Conservation (phyloP, 2,329 filamentous ascomycete genomes). For the Elsinoe necatrix region DNA sequence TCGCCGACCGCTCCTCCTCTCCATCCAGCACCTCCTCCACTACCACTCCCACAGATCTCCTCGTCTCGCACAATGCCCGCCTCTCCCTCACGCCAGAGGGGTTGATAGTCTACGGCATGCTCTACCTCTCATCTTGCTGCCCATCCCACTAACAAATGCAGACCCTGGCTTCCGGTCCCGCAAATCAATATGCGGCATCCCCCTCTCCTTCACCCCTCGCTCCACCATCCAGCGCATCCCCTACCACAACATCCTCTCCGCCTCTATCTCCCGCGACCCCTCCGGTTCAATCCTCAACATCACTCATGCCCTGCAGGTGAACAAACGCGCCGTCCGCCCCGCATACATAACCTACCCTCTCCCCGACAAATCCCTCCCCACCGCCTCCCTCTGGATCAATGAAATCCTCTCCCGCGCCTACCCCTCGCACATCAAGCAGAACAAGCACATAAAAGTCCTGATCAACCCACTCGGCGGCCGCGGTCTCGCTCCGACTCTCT, state of each 20-base stretch:
- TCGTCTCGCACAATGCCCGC: slow-evolving; percentile 49
- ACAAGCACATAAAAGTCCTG: slow-evolving; percentile 75
- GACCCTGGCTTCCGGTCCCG: slow-evolving; percentile 47
- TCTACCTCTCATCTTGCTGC: neutral
- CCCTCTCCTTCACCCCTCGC: slow-evolving; percentile 41
- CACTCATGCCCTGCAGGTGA: slow-evolving; percentile 57
- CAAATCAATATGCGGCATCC: slow-evolving; percentile 49
- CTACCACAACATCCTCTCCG: slow-evolving; percentile 80
- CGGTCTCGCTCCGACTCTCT: slow-evolving; percentile 64
- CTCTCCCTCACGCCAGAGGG: slow-evolving; percentile 54
- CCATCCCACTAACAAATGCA: slow-evolving; percentile 20
- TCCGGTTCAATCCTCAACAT: slow-evolving; percentile 55
- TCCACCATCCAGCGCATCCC: slow-evolving; percentile 55
- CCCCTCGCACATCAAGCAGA: slow-evolving; percentile 50
- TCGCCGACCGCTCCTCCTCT: slow-evolving; percentile 16
- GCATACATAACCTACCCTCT: slow-evolving; percentile 55
- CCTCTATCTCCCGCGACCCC: slow-evolving; percentile 41
- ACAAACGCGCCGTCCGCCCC: slow-evolving; percentile 49
- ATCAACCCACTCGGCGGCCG: slow-evolving; percentile 88
- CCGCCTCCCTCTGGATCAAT: slow-evolving; percentile 54
- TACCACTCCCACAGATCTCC: slow-evolving; percentile 19
- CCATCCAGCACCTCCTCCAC: slow-evolving; percentile 32
- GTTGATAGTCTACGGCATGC: slow-evolving; percentile 50
- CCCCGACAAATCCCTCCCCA: slow-evolving; percentile 40
- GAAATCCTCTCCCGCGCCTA: slow-evolving; percentile 64